Base-by-base conservation (phyloP, 495 filamentous ascomycete genomes). In the Rostrohypoxylon terebratum region DNA sequence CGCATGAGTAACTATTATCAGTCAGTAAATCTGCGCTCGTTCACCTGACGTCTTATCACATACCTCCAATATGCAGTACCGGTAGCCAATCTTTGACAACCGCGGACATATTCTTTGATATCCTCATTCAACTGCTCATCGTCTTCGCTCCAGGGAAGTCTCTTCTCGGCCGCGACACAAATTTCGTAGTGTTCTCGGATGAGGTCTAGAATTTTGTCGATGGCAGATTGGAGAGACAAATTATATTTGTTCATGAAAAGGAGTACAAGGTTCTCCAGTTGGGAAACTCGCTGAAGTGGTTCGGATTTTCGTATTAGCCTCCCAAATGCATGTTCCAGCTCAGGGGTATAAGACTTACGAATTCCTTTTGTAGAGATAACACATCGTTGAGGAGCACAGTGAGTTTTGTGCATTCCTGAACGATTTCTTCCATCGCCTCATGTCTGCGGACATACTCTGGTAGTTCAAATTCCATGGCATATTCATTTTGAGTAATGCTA, bases 21-120 rank as follows among this genome's bases (percentile, higher is more conserved):
- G 23, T 68, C 18, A 68, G 50, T 38, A 10, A 4, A 13, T 20
- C 33, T 53, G 31, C 45, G n/a, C 16, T 53, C 11, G n/a, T 16
- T 48, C 38, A 4, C 21, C n/a, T 16, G 8, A 45, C 16, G 8
- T 13, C 28, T n/a, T 23, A 14, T 16, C 14, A 64, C 72, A 11
- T 58, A 73, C 75, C 75, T 77, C 75, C 75, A 77, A 53, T 60
- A 73, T 54, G 75, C 75, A 20, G 72, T 77, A 10, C 75, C 75
- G 1, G 72, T 77, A 42, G 75, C 69, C 42, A 77, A 33, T 18
- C 69, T 65, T 1, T 77, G 75, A 23, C 69, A 72, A 9, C 75
- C 75, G 20, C 63, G 61, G 18, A 77, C 63, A 53, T 77, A 77
- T 25, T 77, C 72, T 14, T 69, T 51, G n/a, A 77, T 75, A 21